Evolutionary conservation across 148 eudicot genomes (phyloP), one percentile per base, ranked within the genome.

Genomic region (Cornus controversa): DNA sequence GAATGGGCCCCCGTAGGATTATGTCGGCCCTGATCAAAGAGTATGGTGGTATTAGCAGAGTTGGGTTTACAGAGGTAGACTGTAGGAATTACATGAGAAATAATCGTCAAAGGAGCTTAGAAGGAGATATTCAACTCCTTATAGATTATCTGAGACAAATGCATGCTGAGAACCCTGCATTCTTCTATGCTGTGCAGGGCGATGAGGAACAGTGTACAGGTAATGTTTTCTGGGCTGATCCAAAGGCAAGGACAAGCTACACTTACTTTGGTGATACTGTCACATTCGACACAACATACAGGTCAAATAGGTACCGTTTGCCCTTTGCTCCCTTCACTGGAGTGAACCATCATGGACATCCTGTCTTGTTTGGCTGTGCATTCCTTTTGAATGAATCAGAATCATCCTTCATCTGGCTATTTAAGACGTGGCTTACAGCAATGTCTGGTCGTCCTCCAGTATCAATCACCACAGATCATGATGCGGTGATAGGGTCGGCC

Each of bases 1-100:
- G 91, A 15, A 84, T 88, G 91, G 91, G 91, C 15, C 91, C 91
- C 22, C 83, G 91, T 42, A 80, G 86, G 80, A 88, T 88, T 27
- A 88, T 88, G 91, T 86, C 89, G n/a, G 91, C 88, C 66, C 75
- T 88, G 71, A 81, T 88, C 42, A 88, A 88, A 75, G 91, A 88
- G 77, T 88, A 88, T 77, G 91, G 91, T 64, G 91, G 91, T 60
- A 83, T 85, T 63, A 88, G 87, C 76, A 88, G 79, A 76, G 91
- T 88, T 42, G 91, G 91, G 8, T 88, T 88, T 73, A 88, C 91
- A 0, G 91, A 88, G 85, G 91, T 88, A 45, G 91, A 88, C 70
- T 88, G 91, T 69, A 76, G 91, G 79, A 88, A 88, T 82, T 88
- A 88, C 82, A 88, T 88, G 89, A 73, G 91, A 62, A 88, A 86